phyloP scores from a whole-genome alignment of 345 rosid genomes.

The Arabidopsis arenosa region DNA sequence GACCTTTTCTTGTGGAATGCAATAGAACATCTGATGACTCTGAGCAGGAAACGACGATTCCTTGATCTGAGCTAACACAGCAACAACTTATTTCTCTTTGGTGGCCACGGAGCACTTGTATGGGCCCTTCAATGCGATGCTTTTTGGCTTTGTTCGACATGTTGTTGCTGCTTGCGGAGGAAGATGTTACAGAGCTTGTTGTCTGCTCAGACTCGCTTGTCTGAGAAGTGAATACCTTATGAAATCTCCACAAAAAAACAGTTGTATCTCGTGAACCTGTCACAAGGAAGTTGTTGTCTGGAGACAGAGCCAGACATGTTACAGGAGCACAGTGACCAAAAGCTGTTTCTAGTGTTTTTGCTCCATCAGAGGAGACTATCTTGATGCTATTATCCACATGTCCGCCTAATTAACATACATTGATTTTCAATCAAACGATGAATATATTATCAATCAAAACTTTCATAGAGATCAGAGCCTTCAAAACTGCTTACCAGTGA shows the following conservation, averaged over 20 bases:
- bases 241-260: conserved; percentile 84
- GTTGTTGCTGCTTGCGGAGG: conserved; percentile 49
- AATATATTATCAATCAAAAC: conserved; percentile 19
- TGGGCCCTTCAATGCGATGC: conserved; percentile 81
- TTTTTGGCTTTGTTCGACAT: conserved; percentile 34
- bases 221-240: conserved; percentile 55
- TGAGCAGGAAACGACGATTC: conserved; percentile 80
- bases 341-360: conserved; percentile 86
- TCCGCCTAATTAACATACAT: conserved; percentile 59
- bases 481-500: conserved; percentile 64
- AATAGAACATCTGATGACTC: conserved; percentile 72
- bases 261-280: conserved; percentile 97
- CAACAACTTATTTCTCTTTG: conserved; percentile 70
- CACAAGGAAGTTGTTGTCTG: conserved; percentile 77
- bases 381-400: conserved; percentile 91
- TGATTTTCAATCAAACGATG: background rate
- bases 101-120: conserved; percentile 92
- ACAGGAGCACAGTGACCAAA: conserved; percentile 93
- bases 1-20: conserved; percentile 85
- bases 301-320: conserved; percentile 89
- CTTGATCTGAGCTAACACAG: conserved; percentile 86
- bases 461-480: conserved; percentile 17
- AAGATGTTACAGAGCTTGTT: conserved; percentile 49
- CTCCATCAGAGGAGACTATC: conserved; percentile 81
- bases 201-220: conserved; percentile 59